Percentiles rank a stretch among this genome's conserved stretches.
phyloP scores from a whole-genome alignment of 2,329 filamentous ascomycete genomes.

The Mycogone perniciosa region DNA sequence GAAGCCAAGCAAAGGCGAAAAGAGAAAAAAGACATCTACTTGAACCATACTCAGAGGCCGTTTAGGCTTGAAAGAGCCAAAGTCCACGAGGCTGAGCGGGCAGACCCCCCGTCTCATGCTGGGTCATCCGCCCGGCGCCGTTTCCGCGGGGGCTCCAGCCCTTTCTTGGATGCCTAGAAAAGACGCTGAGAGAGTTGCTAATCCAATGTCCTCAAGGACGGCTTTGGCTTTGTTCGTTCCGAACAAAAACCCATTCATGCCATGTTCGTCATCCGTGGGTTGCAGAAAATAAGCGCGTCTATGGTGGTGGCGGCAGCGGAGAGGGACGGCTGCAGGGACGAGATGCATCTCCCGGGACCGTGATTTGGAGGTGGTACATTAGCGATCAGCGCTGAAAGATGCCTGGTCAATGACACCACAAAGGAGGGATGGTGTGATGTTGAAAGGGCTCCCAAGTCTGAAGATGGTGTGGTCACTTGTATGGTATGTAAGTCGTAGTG shows the following conservation, averaged over 20 bases:
- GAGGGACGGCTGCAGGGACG: constrained; percentile 13
- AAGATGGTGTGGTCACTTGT: too few species aligned
- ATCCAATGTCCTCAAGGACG: not conserved
- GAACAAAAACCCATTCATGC: not conserved
- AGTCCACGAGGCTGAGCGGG: constrained; percentile 12
- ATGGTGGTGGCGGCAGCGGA: constrained; percentile 2
- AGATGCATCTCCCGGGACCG: constrained; percentile 7
- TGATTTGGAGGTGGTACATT: constrained; percentile 2
- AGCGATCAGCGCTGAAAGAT: not conserved
- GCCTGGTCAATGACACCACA: not conserved
- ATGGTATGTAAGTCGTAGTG: too few species aligned
- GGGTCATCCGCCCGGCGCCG: constrained; percentile 7
- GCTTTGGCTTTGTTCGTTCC: not conserved
- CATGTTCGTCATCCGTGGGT: not conserved
- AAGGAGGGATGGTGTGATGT: not conserved
- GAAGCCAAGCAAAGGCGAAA: not conserved
- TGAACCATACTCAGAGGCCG: not conserved
- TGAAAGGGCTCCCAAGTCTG: not conserved
- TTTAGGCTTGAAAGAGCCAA: not conserved
- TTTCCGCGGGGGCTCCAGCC: not conserved
- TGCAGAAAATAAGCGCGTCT: constrained; percentile 5
- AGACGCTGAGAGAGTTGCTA: too few species aligned
- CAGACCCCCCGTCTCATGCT: constrained; percentile 8
- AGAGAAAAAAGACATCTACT: not conserved
- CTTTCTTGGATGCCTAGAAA: not conserved